Base-by-base conservation (phyloP, 768 basidiomycete species). In the Amanita rimosa region DNA sequence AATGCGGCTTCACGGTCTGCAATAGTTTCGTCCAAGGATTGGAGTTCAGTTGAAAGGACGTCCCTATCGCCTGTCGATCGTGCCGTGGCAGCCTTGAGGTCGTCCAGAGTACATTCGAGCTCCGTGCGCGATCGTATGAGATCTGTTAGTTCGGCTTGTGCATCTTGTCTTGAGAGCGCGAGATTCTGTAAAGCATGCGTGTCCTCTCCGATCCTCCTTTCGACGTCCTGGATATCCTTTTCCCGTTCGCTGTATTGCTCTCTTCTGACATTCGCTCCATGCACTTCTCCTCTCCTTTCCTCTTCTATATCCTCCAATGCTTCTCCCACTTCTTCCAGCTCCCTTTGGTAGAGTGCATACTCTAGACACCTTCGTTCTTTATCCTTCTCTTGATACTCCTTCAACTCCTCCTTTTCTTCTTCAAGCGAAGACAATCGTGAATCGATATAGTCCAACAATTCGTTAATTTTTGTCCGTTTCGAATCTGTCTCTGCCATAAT, bases 401-500 rank as follows among this genome's bases (percentile, higher is more conserved):
- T 95, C 49, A 99, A 66, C 61, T 99, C 96, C 54, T 95, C 90
- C 62, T 98, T 98, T 67, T 99, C 96, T 59, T 96, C 92, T 59
- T 99, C 95, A 6, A 98, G 81, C 64, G 98, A 95, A 2, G 73
- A 68, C 46, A 99, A 68, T 2, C 94, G 81, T 7, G 87, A 83
- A 53, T 97, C 91, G 58, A 98, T 97, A 59, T 88, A 91, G 2
- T 84, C 81, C 16, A 97, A 74, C 8, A 96, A 68, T 55, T 97
- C 94, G 57, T 74, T 80, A 54, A 99, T 96, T 65, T 97, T 98
- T 11, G 76, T 71, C 7, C 92, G 83, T 59, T 97, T 97, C 4
- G 85, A 75, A 55, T 95, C 92, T 42, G 96, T 98, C 61, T 97
- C 95, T 24, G 90, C 79, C 89, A 98, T 96, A 61, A 98, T 93